A percentile compares a stretch with the other conserved stretches of the same genome.
phyloP scores from a whole-genome alignment of 2,329 filamentous ascomycete genomes.

The Alternaria dauci region DNA sequence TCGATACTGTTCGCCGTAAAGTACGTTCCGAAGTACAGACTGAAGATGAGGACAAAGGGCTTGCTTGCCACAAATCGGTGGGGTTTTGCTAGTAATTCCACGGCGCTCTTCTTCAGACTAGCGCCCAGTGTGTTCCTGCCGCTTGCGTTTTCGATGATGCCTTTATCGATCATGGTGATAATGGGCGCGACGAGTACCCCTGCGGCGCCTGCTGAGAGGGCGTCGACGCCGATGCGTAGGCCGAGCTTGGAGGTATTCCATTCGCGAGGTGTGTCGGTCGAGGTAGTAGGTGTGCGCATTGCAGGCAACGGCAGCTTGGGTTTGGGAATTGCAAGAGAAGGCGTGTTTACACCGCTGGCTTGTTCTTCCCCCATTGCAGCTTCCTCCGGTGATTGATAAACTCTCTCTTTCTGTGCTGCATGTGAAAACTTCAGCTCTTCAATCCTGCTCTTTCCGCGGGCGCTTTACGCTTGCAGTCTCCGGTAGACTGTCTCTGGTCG shows the following conservation, averaged over 20 bases:
- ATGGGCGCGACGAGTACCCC: conserved; percentile 81
- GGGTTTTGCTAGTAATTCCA: conserved; percentile 66
- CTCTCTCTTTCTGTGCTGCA: conserved; percentile 40
- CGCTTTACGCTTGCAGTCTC: neutral
- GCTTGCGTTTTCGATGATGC: conserved; percentile 84
- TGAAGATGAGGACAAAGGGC: conserved; percentile 72
- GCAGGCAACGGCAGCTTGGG: conserved; percentile 14
- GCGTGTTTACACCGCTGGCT: conserved; percentile 17
- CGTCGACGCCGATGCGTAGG: conserved; percentile 72
- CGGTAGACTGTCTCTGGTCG: neutral
- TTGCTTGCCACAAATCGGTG: conserved; percentile 69
- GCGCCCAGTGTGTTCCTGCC: conserved; percentile 67
- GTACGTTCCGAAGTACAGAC: conserved; percentile 88
- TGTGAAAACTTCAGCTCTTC: conserved; percentile 26
- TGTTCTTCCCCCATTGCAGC: conserved; percentile 43
- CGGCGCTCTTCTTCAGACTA: conserved; percentile 68
- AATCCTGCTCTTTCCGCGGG: neutral
- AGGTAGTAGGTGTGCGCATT: conserved; percentile 4
- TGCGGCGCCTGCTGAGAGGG: conserved; percentile 73
- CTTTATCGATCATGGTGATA: conserved; percentile 84
- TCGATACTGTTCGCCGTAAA: conserved; percentile 87
- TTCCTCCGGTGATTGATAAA: conserved; percentile 40
- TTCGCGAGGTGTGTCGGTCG: conserved; percentile 12
- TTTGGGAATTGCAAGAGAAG: conserved; percentile 10
- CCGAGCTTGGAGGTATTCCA: conserved; percentile 83